Evolutionary conservation across 805 yeast genomes (phyloP).

Genomic region (Sungouiozyma intestinalis): DNA sequence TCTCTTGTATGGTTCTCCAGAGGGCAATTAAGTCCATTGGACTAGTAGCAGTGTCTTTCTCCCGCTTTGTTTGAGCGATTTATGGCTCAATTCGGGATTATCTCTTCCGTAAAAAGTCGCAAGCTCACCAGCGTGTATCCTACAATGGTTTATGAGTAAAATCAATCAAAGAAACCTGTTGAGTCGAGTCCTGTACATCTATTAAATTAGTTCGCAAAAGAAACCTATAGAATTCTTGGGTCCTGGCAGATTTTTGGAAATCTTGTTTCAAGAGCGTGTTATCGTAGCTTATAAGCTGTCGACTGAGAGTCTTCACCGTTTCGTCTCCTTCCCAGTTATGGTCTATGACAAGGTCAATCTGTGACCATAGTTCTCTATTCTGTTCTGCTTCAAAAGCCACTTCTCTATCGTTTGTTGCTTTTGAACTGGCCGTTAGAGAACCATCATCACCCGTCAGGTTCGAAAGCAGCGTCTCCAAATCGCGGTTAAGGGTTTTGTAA

Average conservation of each 20-base stretch:
- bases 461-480: background rate
- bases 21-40: too few species aligned
- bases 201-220: slow-evolving; percentile 1
- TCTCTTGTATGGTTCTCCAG: too few species aligned
- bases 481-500: background rate
- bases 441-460: background rate
- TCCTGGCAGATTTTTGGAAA: background rate
- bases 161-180: slow-evolving; percentile 6
- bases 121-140: too few species aligned
- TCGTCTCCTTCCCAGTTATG: background rate
- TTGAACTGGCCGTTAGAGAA: background rate
- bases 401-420: background rate
- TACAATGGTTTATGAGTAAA: slow-evolving; percentile 6
- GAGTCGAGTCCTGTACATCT: background rate
- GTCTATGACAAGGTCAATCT: background rate
- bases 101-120: too few species aligned
- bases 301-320: background rate
- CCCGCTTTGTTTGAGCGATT: too few species aligned
- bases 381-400: background rate
- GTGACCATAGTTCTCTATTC: background rate
- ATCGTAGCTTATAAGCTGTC: background rate
- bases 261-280: background rate
- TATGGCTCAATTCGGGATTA: too few species aligned
- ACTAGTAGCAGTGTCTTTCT: too few species aligned
- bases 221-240: slow-evolving; percentile 1